Evolutionary conservation across 1,284 basidiomycete species (phyloP).

Genomic region (Inonotus obliquus): DNA sequence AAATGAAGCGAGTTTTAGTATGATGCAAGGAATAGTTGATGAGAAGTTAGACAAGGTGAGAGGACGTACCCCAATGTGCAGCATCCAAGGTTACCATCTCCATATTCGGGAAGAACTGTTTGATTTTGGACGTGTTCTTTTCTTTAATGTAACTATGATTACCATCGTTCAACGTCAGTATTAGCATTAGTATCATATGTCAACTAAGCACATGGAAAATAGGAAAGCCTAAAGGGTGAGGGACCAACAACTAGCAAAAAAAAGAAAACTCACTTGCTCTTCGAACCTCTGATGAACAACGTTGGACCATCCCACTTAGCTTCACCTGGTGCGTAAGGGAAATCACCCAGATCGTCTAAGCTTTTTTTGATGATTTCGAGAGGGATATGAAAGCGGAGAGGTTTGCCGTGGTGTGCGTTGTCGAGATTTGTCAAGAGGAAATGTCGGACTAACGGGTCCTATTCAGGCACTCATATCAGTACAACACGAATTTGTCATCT

Average conservation of each 20-base stretch:
- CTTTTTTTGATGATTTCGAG: constrained; percentile 58
- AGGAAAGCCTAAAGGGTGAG: background rate
- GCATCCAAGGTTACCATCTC: constrained; percentile 50
- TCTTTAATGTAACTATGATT: constrained; percentile 67
- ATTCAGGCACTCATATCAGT: background rate
- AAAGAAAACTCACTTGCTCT: constrained; percentile 56
- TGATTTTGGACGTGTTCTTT: constrained; percentile 51
- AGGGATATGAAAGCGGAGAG: constrained; percentile 68
- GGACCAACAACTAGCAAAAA: no score
- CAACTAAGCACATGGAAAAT: background rate
- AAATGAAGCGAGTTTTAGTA: background rate
- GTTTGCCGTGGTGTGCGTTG: constrained; percentile 28
- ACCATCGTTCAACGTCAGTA: background rate
- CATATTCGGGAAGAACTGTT: constrained; percentile 67
- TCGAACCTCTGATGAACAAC: constrained; percentile 75
- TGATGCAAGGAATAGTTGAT: constrained; percentile 3
- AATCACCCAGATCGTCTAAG: constrained; percentile 66
- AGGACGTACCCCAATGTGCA: constrained; percentile 62
- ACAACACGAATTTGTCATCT: background rate
- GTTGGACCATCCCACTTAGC: constrained; percentile 56
- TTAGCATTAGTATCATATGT: background rate
- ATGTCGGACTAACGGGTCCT: constrained; percentile 68
- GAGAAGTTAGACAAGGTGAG: no score
- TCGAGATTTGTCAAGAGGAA: constrained; percentile 84
- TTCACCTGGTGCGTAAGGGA: constrained; percentile 64